Evolutionary conservation across 2,329 filamentous ascomycete species (phyloP).

Genomic region (Bipolaris bicolor): DNA sequence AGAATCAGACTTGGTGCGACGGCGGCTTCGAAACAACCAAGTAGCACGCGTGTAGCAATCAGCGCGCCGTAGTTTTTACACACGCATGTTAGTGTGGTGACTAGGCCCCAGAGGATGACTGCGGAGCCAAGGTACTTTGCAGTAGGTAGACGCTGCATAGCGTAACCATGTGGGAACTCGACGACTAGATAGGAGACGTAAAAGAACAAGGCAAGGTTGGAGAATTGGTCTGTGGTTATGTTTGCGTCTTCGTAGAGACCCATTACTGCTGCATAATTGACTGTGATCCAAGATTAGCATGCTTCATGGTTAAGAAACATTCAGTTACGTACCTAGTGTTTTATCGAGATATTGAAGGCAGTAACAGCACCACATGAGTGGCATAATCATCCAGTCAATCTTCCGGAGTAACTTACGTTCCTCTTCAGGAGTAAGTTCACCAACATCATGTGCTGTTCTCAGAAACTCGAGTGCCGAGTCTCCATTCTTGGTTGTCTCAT

Average conservation of each 20-base stretch:
- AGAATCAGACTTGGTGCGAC: conserved; percentile 65
- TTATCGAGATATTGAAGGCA: conserved; percentile 52
- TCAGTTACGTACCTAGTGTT: conserved; percentile 46
- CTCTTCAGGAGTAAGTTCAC: conserved; percentile 20
- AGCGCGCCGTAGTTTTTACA: conserved; percentile 58
- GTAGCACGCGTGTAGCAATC: conserved; percentile 57
- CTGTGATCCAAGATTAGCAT: conserved; percentile 3
- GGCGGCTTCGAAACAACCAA: conserved; percentile 59
- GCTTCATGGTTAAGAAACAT: neutral
- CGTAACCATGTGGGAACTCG: conserved; percentile 53
- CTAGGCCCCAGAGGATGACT: conserved; percentile 56
- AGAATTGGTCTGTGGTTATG: conserved; percentile 47
- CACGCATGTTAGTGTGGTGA: conserved; percentile 57
- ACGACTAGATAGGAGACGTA: conserved; percentile 48
- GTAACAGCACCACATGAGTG: conserved; percentile 49
- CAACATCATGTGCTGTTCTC: conserved; percentile 22
- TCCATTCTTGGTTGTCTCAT: conserved; percentile 21
- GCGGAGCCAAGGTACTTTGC: conserved; percentile 59
- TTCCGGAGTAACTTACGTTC: conserved; percentile 37
- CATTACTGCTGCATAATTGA: conserved; percentile 53
- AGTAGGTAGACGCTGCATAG: conserved; percentile 61
- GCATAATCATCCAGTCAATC: conserved; percentile 52
- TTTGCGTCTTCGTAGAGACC: conserved; percentile 48
- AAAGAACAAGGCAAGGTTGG: conserved; percentile 46
- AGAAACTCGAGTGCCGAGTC: conserved; percentile 36